Conservation (phyloP, 2,329 filamentous ascomycete species). For the Penicillium sp. region DNA sequence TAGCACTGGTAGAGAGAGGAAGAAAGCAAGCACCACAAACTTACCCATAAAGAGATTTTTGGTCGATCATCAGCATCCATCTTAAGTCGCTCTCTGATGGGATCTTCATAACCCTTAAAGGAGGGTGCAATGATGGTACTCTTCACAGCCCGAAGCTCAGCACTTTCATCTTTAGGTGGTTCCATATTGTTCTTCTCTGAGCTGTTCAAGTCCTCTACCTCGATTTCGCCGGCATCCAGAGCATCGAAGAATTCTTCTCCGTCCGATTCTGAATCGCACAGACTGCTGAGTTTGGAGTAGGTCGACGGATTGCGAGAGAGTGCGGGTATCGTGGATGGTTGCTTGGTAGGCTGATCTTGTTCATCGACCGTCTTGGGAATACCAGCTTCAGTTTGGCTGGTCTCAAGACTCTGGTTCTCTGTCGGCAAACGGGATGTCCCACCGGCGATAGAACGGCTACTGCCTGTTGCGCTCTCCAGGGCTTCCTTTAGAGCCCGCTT, state of each 20-base stretch:
- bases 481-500: conserved; percentile 84
- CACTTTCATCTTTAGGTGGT: conserved; percentile 32
- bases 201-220: conserved; percentile 54
- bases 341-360: conserved; percentile 9
- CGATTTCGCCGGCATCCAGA: conserved; percentile 82
- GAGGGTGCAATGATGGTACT: conserved; percentile 61
- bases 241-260: conserved; percentile 97
- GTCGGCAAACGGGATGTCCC: conserved; percentile 20
- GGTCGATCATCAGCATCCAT: conserved; percentile 87
- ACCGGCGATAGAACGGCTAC: conserved; percentile 31
- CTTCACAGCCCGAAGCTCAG: conserved; percentile 42
- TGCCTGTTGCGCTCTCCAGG: conserved; percentile 50
- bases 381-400: conserved; percentile 27
- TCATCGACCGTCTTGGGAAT: conserved; percentile 9
- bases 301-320: conserved; percentile 55
- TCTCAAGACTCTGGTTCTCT: conserved; percentile 24
- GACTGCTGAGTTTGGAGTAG: conserved; percentile 60
- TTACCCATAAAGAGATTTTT: conserved; percentile 90
- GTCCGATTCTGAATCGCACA: conserved; percentile 68
- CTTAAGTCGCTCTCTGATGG: conserved; percentile 67
- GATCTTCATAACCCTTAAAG: conserved; percentile 86
- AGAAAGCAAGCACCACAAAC: conserved; percentile 24
- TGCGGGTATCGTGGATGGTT: conserved; percentile 6
- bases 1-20: neutral
- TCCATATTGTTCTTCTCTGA: conserved; percentile 42